Evolutionary conservation across 2,329 filamentous ascomycete genomes (phyloP).

Genomic region (Trichoderma afroharzianum): DNA sequence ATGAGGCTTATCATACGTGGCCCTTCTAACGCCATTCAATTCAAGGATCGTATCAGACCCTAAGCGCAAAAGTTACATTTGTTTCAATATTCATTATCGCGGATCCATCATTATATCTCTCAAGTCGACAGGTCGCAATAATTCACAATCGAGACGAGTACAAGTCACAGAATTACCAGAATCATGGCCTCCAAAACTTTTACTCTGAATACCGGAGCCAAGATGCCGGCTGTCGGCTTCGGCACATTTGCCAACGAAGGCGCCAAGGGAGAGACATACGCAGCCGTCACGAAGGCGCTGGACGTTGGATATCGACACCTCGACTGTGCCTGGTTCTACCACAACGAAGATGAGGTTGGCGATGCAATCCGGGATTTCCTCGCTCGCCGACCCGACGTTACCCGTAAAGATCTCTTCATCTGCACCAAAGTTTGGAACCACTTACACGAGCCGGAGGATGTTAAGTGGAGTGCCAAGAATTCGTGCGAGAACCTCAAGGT

Average conservation of each 20-base stretch:
- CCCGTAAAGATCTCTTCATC: slow-evolving; percentile 64
- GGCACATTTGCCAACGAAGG: slow-evolving; percentile 77
- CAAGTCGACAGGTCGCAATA: neutral
- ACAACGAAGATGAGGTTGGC: slow-evolving; percentile 69
- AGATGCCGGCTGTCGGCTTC: slow-evolving; percentile 73
- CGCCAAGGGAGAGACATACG: slow-evolving; percentile 35
- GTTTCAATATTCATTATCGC: neutral
- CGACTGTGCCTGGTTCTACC: slow-evolving; percentile 73
- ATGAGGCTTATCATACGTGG: neutral
- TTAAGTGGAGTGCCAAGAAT: slow-evolving; percentile 56
- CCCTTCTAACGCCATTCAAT: neutral
- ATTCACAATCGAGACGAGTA: neutral
- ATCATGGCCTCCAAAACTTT: slow-evolving; percentile 34
- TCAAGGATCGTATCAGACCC: neutral
- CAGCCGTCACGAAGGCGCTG: slow-evolving; percentile 67
- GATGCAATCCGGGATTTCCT: slow-evolving; percentile 53
- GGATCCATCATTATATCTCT: neutral
- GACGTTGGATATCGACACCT: slow-evolving; percentile 70
- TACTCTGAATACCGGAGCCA: slow-evolving; percentile 70
- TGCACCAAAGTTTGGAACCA: slow-evolving; percentile 83
- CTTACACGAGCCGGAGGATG: slow-evolving; percentile 61
- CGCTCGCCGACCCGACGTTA: slow-evolving; percentile 48
- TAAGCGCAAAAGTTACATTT: neutral
- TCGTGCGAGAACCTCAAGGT: slow-evolving; percentile 59
- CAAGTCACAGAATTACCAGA: neutral